phyloP scores from a whole-genome alignment of 352 stramenopile genomes.

The Globisporangium ultimum region DNA sequence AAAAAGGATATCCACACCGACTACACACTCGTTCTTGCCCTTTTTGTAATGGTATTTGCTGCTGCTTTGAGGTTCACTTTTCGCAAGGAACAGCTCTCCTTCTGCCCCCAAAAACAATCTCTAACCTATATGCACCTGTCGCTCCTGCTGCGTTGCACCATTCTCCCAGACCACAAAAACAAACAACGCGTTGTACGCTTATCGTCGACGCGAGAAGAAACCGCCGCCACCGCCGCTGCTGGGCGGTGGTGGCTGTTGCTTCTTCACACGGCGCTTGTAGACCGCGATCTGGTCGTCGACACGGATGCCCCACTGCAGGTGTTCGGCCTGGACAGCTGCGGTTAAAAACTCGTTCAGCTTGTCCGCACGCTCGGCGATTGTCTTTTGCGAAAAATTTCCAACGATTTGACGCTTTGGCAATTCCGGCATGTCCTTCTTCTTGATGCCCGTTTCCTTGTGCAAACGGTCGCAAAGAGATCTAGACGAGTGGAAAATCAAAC shows the following conservation, averaged over 20 bases:
- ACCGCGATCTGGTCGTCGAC: conserved; percentile 87
- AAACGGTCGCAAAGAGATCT: conserved; percentile 82
- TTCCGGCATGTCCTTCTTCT: conserved; percentile 80
- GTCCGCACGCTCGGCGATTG: conserved; percentile 76
- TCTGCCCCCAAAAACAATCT: neutral
- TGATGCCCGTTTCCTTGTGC: conserved; percentile 82
- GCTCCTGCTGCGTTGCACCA: neutral
- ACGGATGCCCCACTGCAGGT: conserved; percentile 86
- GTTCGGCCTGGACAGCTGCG: conserved; percentile 70
- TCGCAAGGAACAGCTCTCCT: neutral
- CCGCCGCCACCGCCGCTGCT: conserved; percentile 13
- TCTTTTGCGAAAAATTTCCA: conserved; percentile 82
- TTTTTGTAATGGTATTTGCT: neutral
- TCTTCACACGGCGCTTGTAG: conserved; percentile 88
- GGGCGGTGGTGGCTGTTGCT: conserved; percentile 21
- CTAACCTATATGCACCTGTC: conserved; percentile 2
- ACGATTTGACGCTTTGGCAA: conserved; percentile 80
- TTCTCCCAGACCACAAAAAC: neutral
- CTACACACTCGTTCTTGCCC: neutral
- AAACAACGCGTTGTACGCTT: conserved; percentile 16
- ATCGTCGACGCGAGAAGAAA: conserved; percentile 73
- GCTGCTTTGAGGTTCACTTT: neutral
- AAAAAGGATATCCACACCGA: neutral
- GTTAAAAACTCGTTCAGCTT: conserved; percentile 85
- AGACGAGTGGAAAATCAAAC: neutral